Evolutionary conservation across 2,329 filamentous ascomycete genomes (phyloP).

Genomic region (Colletotrichum costaricense): DNA sequence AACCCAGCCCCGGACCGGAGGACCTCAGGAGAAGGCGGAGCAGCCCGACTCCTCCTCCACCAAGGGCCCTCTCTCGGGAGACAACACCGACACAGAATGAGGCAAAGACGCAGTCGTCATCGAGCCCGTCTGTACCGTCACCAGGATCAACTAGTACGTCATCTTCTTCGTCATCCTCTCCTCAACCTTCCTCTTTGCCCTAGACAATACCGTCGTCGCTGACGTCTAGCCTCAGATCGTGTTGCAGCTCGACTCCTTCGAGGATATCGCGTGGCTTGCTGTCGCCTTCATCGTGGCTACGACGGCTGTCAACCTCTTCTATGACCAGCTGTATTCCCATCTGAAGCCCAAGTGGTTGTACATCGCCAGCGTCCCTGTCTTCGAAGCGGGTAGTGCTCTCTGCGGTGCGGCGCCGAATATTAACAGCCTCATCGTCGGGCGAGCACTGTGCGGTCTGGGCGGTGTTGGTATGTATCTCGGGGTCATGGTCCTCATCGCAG

Average conservation of each 20-base stretch:
- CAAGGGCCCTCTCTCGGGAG: constrained; percentile 3
- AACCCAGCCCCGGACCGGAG: background rate
- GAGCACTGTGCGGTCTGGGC: constrained; percentile 53
- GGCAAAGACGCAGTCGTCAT: background rate
- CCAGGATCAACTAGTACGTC: constrained; percentile 35
- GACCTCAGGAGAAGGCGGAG: constrained; percentile 8
- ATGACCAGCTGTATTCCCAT: constrained; percentile 43
- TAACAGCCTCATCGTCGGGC: constrained; percentile 56
- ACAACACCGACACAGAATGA: constrained; percentile 22
- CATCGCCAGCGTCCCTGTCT: constrained; percentile 45
- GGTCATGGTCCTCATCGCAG: constrained; percentile 22
- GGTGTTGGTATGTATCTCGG: constrained; percentile 40
- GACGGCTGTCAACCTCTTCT: constrained; percentile 18
- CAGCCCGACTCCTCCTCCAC: constrained; percentile 8
- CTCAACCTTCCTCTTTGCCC: constrained; percentile 48
- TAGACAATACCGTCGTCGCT: constrained; percentile 58
- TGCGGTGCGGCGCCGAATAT: constrained; percentile 54
- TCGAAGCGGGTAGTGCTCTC: constrained; percentile 51
- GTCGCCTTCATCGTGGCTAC: constrained; percentile 42
- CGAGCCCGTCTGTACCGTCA: constrained; percentile 15
- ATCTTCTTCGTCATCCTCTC: constrained; percentile 36
- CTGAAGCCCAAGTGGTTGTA: constrained; percentile 48
- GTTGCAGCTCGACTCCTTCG: constrained; percentile 46
- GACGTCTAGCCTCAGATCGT: constrained; percentile 55
- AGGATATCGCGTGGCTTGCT: constrained; percentile 52